These are phyloP conservation scores for Carex cristatella DNA, from an alignment of 176 grass and related monocot species.

Conservation along the genomic window DNA sequence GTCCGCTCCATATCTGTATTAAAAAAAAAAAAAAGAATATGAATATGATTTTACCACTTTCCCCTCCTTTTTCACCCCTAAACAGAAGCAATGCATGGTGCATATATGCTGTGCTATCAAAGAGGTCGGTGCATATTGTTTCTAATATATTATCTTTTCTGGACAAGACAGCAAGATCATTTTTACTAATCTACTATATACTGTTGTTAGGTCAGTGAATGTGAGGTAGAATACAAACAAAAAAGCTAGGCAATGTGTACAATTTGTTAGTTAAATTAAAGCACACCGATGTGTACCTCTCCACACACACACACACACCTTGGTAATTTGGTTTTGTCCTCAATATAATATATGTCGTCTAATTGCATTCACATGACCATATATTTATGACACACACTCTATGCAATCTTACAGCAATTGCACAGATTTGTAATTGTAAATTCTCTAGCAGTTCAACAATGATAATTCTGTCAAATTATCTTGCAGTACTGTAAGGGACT, in stretches of 20 bases:
- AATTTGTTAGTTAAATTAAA: not conserved
- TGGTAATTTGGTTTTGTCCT: not conserved
- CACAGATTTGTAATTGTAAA: not conserved
- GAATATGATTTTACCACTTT: no score
- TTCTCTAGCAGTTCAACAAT: not conserved
- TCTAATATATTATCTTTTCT: slow-evolving; percentile 1
- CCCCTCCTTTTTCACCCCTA: no score
- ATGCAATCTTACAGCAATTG: not conserved
- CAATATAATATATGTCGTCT: not conserved
- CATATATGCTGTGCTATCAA: not conserved
- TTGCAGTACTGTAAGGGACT: not conserved
- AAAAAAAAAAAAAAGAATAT: no score
- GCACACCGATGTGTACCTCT: not conserved
- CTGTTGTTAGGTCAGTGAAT: not conserved
- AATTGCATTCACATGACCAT: not conserved
- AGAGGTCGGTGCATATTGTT: not conserved
- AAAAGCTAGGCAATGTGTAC: not conserved
- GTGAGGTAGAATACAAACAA: slow-evolving; percentile 3
- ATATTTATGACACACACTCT: not conserved
- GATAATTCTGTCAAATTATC: not conserved
- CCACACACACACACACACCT: not conserved
- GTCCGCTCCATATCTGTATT: no score
- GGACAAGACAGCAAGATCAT: not conserved
- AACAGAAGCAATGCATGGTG: not conserved
- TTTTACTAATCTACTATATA: not conserved